Percentiles rank a stretch among this genome's conserved stretches.
Evolutionary conservation across 1,139 yeast species (phyloP).

Genomic region (Saccharomyces hybrid): DNA sequence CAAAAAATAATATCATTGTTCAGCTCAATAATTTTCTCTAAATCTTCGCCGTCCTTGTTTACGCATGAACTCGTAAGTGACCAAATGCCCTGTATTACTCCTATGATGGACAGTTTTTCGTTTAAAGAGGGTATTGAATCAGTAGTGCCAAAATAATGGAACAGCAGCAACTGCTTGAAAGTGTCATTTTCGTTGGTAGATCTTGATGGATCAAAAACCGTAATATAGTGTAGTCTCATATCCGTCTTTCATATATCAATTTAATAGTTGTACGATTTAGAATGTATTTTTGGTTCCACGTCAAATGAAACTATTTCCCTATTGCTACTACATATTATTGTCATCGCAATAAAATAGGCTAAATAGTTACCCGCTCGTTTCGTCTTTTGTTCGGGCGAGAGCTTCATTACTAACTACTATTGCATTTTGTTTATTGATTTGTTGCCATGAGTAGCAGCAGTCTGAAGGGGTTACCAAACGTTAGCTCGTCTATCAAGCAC

Average conservation of each 20-base stretch:
- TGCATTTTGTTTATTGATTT: not conserved
- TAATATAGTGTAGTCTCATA: slow-evolving; percentile 12
- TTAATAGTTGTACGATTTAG: not conserved
- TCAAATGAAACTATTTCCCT: not conserved
- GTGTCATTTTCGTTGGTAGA: slow-evolving; percentile 21
- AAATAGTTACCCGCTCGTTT: not conserved
- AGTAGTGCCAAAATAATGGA: slow-evolving; percentile 22
- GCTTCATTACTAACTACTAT: not conserved
- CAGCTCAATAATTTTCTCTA: slow-evolving; percentile 24
- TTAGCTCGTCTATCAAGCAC: not conserved
- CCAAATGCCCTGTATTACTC: slow-evolving; percentile 35
- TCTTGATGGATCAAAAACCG: slow-evolving; percentile 24
- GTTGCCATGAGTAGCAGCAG: not conserved
- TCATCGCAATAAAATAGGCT: not conserved
- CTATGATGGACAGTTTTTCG: slow-evolving; percentile 32
- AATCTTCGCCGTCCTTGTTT: slow-evolving; percentile 6
- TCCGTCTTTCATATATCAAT: not conserved
- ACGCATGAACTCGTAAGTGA: slow-evolving; percentile 23
- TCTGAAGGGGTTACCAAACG: not conserved
- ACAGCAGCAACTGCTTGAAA: slow-evolving; percentile 22
- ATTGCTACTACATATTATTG: not conserved
- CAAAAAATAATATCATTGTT: slow-evolving; percentile 24
- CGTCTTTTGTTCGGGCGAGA: not conserved
- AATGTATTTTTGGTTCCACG: not conserved
- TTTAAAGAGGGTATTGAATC: slow-evolving; percentile 17